These are phyloP conservation scores for Plenodomus biglobosus DNA, from an alignment of 2,329 filamentous ascomycete genomes.

Conservation along the genomic window DNA sequence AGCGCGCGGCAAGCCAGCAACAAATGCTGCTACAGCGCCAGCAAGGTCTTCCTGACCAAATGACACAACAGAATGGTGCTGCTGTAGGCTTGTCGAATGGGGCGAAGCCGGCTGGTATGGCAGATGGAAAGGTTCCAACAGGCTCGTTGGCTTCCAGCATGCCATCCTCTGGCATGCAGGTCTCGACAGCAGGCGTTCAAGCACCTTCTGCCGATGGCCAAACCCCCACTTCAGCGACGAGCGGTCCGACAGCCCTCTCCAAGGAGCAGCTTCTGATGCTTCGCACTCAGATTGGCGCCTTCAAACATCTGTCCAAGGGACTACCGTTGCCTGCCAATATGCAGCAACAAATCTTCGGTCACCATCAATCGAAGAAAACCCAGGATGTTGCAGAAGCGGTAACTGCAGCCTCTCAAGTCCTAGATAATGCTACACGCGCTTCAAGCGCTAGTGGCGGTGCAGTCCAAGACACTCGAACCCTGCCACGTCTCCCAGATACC, in stretches of 20 bases:
- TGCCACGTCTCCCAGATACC: constrained; percentile 52
- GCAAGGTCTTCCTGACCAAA: constrained; percentile 54
- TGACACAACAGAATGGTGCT: constrained; percentile 54
- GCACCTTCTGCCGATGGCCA: constrained; percentile 45
- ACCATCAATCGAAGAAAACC: constrained; percentile 61
- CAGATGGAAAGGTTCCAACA: constrained; percentile 27
- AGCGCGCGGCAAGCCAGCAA: constrained; percentile 47
- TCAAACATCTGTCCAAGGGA: constrained; percentile 88
- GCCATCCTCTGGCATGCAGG: constrained; percentile 26
- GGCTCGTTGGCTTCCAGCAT: constrained; percentile 24
- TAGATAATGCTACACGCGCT: constrained; percentile 54
- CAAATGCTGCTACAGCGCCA: constrained; percentile 56
- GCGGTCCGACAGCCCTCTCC: constrained; percentile 26
- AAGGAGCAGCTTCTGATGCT: constrained; percentile 77
- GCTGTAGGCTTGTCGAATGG: constrained; percentile 50
- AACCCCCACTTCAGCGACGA: constrained; percentile 35
- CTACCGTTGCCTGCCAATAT: constrained; percentile 74
- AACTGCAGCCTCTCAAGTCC: constrained; percentile 51
- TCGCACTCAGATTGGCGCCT: constrained; percentile 84
- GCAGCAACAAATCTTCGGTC: constrained; percentile 80
- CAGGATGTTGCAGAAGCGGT: constrained; percentile 45
- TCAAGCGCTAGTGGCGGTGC: constrained; percentile 47
- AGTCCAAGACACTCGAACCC: constrained; percentile 30
- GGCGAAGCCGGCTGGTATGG: constrained; percentile 34
- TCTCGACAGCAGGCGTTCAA: constrained; percentile 28